These are phyloP conservation scores for Plasmodium malariae DNA, from an alignment of 169 alveolate genomes.

Conservation along the genomic window DNA sequence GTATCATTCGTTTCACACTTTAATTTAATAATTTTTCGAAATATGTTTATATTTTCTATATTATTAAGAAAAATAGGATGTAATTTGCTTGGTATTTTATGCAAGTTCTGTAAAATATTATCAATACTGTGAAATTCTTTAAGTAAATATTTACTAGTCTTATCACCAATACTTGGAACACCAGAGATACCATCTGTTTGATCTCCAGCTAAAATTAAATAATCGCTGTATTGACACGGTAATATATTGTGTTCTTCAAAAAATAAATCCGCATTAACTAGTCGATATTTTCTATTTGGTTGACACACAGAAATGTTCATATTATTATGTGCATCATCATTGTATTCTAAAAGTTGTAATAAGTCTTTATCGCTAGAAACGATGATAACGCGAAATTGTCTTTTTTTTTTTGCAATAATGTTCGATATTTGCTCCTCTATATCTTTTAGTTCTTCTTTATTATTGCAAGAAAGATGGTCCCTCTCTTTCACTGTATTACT, in stretches of 20 bases:
- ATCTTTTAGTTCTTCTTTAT: not conserved
- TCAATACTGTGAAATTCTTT: conserved; percentile 80
- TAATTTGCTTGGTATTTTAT: conserved; percentile 33
- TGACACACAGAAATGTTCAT: conserved; percentile 80
- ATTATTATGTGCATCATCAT: conserved; percentile 77
- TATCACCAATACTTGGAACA: conserved; percentile 85
- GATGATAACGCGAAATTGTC: conserved; percentile 77
- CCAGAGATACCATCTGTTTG: conserved; percentile 86
- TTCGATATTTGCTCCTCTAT: not conserved
- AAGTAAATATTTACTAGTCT: conserved; percentile 83
- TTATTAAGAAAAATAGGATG: conserved; percentile 35
- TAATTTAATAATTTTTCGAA: conserved; percentile 79
- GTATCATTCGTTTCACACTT: conserved; percentile 77
- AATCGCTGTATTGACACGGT: conserved; percentile 79
- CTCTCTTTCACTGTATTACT: conserved; percentile 42
- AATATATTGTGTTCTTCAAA: conserved; percentile 79
- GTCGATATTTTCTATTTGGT: conserved; percentile 84
- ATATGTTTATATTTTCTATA: conserved; percentile 50
- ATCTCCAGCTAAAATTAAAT: conserved; percentile 86
- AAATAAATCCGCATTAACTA: conserved; percentile 80
- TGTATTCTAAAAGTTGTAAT: conserved; percentile 78
- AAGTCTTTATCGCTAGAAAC: conserved; percentile 87
- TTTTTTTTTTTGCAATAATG: not conserved
- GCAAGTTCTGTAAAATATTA: conserved; percentile 40
- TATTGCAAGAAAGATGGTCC: not conserved